phyloP scores from a whole-genome alignment of 805 yeast genomes.

The Ogataea saltuana region DNA sequence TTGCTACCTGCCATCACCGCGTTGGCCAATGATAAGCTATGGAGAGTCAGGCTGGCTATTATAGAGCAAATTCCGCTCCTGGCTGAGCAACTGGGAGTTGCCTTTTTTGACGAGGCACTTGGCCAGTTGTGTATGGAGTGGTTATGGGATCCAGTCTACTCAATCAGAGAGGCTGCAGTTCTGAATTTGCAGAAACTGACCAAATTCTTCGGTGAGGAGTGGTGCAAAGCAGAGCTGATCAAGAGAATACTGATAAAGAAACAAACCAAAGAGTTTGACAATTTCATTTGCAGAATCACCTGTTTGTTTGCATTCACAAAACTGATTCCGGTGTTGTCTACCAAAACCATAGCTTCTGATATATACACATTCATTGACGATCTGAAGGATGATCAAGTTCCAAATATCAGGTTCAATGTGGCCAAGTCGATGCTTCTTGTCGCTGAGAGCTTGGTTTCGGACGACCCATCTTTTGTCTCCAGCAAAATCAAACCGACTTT shows the following conservation, averaged over 20 bases:
- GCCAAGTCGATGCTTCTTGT: slow-evolving; percentile 77
- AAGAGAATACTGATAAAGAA: slow-evolving; percentile 62
- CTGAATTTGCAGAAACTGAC: slow-evolving; percentile 76
- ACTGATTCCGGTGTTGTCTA: slow-evolving; percentile 68
- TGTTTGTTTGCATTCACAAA: slow-evolving; percentile 85
- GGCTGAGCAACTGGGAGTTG: slow-evolving; percentile 91
- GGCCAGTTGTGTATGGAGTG: slow-evolving; percentile 93
- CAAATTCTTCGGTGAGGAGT: slow-evolving; percentile 83
- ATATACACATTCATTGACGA: slow-evolving; percentile 79
- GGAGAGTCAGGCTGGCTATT: slow-evolving; percentile 97
- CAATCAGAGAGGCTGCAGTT: slow-evolving; percentile 96
- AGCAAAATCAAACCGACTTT: slow-evolving; percentile 63
- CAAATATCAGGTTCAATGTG: slow-evolving; percentile 92
- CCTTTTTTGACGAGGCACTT: slow-evolving; percentile 88
- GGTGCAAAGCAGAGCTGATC: slow-evolving; percentile 88
- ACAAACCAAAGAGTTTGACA: slow-evolving; percentile 42
- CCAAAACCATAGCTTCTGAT: slow-evolving; percentile 57
- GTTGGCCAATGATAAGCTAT: slow-evolving; percentile 91
- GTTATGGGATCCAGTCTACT: slow-evolving; percentile 97
- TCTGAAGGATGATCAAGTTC: slow-evolving; percentile 77
- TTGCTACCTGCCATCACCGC: slow-evolving; percentile 94
- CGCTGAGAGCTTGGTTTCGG: slow-evolving; percentile 49
- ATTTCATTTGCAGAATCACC: slow-evolving; percentile 90
- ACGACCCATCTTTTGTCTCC: slow-evolving; percentile 42
- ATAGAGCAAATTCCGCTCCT: slow-evolving; percentile 94